phyloP scores from a whole-genome alignment of 2,329 filamentous ascomycete species.

The Camillea tinctor region DNA sequence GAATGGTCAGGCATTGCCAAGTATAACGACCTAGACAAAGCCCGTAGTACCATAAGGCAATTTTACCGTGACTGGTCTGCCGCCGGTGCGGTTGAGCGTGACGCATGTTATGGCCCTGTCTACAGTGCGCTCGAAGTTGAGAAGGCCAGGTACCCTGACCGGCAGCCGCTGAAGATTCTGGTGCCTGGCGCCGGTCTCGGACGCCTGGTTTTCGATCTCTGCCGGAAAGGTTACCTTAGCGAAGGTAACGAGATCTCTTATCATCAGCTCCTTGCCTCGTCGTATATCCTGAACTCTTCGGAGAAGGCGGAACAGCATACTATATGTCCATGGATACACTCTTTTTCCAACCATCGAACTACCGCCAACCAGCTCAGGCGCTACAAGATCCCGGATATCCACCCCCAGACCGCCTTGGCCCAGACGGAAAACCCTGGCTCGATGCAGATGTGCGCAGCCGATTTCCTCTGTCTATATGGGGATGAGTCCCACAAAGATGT shows the following conservation, averaged over 20 bases:
- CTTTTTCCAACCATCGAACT: conserved; percentile 80
- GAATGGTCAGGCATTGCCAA: conserved; percentile 73
- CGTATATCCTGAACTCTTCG: conserved; percentile 71
- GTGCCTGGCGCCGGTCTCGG: conserved; percentile 90
- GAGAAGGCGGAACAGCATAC: conserved; percentile 60
- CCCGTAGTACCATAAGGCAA: conserved; percentile 86
- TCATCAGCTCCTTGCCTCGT: conserved; percentile 87
- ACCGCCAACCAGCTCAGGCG: conserved; percentile 72
- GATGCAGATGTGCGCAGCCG: conserved; percentile 92
- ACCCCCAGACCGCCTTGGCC: conserved; percentile 60
- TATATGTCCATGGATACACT: conserved; percentile 82
- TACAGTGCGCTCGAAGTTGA: conserved; percentile 61
- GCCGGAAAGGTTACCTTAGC: conserved; percentile 65
- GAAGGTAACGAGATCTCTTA: conserved; percentile 98
- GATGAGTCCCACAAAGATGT: conserved; percentile 56
- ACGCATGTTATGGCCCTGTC: conserved; percentile 75
- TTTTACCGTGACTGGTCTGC: conserved; percentile 93
- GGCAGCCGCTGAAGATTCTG: conserved; percentile 61
- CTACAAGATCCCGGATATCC: conserved; percentile 77
- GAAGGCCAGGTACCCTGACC: conserved; percentile 27
- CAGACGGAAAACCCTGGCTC: conserved; percentile 46
- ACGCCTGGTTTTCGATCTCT: conserved; percentile 85
- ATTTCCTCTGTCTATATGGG: conserved; percentile 86
- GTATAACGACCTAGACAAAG: conserved; percentile 79
- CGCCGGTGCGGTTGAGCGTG: conserved; percentile 71